phyloP scores from a whole-genome alignment of 2,329 filamentous ascomycete species.

The Cordyceps javanica region DNA sequence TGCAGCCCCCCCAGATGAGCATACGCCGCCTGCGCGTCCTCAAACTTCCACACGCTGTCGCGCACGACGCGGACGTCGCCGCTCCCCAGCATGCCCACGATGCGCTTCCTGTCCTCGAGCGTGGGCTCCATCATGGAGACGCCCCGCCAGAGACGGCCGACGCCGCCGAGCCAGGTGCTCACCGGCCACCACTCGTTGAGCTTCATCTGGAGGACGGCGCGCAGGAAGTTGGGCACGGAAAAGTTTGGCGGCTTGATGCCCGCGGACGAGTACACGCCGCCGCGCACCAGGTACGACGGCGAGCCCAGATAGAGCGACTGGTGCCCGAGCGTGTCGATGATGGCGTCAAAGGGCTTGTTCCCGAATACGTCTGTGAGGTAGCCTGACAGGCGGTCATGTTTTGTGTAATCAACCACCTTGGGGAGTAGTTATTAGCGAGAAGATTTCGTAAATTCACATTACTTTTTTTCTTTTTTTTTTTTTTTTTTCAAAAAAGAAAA shows the following conservation, averaged over 20 bases:
- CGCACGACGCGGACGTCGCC: constrained; percentile 30
- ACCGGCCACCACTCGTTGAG: constrained; percentile 33
- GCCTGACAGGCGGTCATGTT: constrained; percentile 29
- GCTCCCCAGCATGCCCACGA: constrained; percentile 27
- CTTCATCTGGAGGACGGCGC: constrained; percentile 28
- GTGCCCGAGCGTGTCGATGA: constrained; percentile 45
- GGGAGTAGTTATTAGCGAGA: not conserved
- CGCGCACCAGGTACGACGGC: constrained; percentile 31
- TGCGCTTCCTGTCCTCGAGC: constrained; percentile 25
- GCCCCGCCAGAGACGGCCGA: constrained; percentile 29
- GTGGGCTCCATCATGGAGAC: constrained; percentile 30
- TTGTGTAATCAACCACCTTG: constrained; percentile 36
- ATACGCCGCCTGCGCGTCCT: constrained; percentile 31
- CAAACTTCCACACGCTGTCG: constrained; percentile 32
- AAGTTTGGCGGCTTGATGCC: constrained; percentile 32
- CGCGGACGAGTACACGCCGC: constrained; percentile 35
- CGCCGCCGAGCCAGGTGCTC: constrained; percentile 29
- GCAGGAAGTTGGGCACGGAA: constrained; percentile 23
- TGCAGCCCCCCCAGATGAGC: constrained; percentile 26
- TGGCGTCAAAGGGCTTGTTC: constrained; percentile 31
- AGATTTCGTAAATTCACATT: not conserved
- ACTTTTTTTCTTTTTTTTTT: no score
- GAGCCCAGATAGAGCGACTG: constrained; percentile 38
- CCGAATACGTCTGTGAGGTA: constrained; percentile 28
- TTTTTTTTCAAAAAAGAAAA: no score